phyloP scores from a whole-genome alignment of 441 rosid species.

The Monsonia emarginata region DNA sequence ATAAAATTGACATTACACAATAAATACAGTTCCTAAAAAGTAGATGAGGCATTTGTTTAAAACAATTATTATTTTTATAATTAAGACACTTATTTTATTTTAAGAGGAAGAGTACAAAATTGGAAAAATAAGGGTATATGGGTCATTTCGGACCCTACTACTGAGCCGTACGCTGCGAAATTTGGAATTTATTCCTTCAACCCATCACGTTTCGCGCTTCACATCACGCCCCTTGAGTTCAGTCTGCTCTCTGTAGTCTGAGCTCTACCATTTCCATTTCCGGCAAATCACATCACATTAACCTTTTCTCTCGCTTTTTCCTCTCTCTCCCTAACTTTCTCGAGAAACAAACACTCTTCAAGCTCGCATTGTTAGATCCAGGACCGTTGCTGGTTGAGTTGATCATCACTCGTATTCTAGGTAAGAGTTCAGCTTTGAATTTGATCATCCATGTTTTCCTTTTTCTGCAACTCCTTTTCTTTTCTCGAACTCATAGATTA shows the following conservation, averaged over 20 bases:
- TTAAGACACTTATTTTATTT: too few relatives aligned
- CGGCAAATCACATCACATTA: neutral
- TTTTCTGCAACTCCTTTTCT: neutral
- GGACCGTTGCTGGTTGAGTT: neutral
- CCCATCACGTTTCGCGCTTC: neutral
- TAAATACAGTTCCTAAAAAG: too few relatives aligned
- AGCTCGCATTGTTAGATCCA: neutral
- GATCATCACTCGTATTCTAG: neutral
- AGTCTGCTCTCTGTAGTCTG: neutral
- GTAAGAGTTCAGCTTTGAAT: neutral
- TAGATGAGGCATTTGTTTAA: too few relatives aligned
- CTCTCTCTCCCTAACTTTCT: neutral
- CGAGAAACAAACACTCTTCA: slow-evolving; percentile 1
- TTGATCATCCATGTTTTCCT: neutral
- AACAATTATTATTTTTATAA: too few relatives aligned
- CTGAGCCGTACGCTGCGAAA: neutral
- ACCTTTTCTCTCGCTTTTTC: neutral
- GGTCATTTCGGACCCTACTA: neutral
- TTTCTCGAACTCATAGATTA: neutral
- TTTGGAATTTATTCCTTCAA: neutral
- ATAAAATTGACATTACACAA: too few relatives aligned
- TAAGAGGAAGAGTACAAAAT: neutral
- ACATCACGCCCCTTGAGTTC: neutral
- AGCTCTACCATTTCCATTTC: neutral
- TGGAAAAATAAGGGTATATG: neutral